These are phyloP conservation scores for Auricularia auricula-judae DNA, from an alignment of 768 basidiomycete species.

Conservation along the genomic window DNA sequence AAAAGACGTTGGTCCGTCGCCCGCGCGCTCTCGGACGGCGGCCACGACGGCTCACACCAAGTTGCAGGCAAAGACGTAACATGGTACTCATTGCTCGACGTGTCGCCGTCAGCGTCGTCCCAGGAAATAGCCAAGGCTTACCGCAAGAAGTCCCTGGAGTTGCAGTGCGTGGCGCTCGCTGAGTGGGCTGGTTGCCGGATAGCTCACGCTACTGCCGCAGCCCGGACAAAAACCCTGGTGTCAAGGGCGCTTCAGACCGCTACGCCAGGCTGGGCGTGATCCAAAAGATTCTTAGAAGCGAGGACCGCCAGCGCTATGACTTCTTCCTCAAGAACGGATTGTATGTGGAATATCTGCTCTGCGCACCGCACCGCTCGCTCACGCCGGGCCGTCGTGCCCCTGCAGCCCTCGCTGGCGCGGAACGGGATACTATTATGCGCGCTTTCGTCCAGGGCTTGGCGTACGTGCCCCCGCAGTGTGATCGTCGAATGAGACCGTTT, in stretches of 20 bases:
- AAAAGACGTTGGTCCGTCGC: slow-evolving; percentile 54
- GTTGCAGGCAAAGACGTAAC: slow-evolving; percentile 69
- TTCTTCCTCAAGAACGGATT: slow-evolving; percentile 95
- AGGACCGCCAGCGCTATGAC: slow-evolving; percentile 64
- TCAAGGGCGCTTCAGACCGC: slow-evolving; percentile 72
- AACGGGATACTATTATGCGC: slow-evolving; percentile 91
- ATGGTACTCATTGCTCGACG: slow-evolving; percentile 90
- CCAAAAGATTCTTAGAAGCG: slow-evolving; percentile 68
- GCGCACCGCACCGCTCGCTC: neutral
- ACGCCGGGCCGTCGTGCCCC: neutral
- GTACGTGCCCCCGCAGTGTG: slow-evolving; percentile 28
- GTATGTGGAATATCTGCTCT: neutral
- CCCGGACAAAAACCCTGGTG: slow-evolving; percentile 90
- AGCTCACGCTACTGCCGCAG: slow-evolving; percentile 26
- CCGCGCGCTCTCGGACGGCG: no score
- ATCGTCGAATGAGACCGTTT: neutral
- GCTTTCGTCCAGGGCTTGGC: slow-evolving; percentile 87
- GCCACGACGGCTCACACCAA: neutral
- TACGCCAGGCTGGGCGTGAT: slow-evolving; percentile 90
- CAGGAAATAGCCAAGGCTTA: slow-evolving; percentile 83
- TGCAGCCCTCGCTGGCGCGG: slow-evolving; percentile 18
- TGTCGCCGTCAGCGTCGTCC: slow-evolving; percentile 61
- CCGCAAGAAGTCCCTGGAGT: slow-evolving; percentile 75
- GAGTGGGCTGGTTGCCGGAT: neutral
- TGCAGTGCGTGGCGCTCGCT: slow-evolving; percentile 55